These are phyloP conservation scores for Gastrolobium villosum DNA, from an alignment of 306 rosid species.

Conservation along the genomic window DNA sequence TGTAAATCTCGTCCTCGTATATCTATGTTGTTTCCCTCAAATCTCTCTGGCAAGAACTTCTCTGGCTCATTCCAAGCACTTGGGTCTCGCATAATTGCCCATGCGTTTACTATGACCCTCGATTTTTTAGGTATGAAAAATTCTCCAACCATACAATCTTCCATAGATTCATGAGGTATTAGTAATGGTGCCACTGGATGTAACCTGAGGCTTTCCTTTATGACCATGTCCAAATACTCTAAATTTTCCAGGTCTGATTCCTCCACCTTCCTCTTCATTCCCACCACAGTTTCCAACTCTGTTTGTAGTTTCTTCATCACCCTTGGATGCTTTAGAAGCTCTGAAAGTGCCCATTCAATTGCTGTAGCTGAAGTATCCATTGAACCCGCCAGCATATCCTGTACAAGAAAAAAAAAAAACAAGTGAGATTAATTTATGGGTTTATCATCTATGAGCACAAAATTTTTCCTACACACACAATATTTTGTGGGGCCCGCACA, in stretches of 20 bases:
- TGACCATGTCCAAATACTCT: constrained; percentile 60
- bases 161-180: constrained; percentile 62
- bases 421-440: not conserved
- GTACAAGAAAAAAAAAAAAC: not conserved
- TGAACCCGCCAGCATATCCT: constrained; percentile 69
- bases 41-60: constrained; percentile 59
- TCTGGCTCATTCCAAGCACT: constrained; percentile 44
- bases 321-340: constrained; percentile 62
- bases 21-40: constrained; percentile 45
- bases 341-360: constrained; percentile 65
- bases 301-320: constrained; percentile 69
- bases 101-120: constrained; percentile 49
- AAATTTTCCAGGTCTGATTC: constrained; percentile 67
- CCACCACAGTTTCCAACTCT: constrained; percentile 64
- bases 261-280: constrained; percentile 65
- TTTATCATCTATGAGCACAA: too few species aligned
- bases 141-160: constrained; percentile 62
- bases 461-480: too few species aligned
- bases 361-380: constrained; percentile 69
- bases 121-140: constrained; percentile 62
- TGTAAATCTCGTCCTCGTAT: constrained; percentile 49
- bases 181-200: constrained; percentile 73
- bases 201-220: constrained; percentile 68
- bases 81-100: constrained; percentile 54
- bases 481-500: too few species aligned